phyloP scores from a whole-genome alignment of 169 alveolate genomes.

The Plasmodium relictum region DNA sequence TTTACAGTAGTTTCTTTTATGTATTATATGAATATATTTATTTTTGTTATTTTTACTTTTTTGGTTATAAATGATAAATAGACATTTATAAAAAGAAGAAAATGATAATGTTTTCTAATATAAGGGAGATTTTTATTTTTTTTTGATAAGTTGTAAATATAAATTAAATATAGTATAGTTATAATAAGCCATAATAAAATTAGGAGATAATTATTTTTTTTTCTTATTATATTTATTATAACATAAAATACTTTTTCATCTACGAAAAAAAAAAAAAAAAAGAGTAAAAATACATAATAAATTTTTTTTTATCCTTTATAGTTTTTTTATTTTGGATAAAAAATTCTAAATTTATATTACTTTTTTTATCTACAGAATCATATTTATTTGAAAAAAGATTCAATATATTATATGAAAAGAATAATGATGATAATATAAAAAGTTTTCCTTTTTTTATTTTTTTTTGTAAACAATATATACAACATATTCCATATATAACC shows the following conservation, averaged over 20 bases:
- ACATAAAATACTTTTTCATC: background rate
- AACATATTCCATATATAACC: conserved; percentile 18
- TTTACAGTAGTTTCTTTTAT: background rate
- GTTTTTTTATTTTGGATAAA: background rate
- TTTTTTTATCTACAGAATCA: background rate
- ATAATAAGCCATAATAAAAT: conserved; percentile 15
- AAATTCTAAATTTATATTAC: background rate
- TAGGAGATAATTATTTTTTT: conserved; percentile 5
- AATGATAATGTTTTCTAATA: conserved; percentile 54
- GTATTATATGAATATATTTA: background rate
- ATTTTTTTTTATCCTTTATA: background rate
- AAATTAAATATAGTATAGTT: conserved; percentile 22
- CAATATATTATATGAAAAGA: conserved; percentile 19
- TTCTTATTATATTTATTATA: background rate
- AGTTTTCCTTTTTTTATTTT: background rate
- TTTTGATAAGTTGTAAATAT: conserved; percentile 13
- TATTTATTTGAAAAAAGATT: conserved; percentile 21
- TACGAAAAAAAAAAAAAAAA: conserved; percentile 8
- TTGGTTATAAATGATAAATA: conserved; percentile 6
- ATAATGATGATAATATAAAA: conserved; percentile 1
- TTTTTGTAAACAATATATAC: conserved; percentile 16
- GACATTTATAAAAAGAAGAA: conserved; percentile 31
- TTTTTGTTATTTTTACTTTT: conserved; percentile 12
- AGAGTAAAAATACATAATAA: background rate
- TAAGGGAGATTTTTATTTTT: conserved; percentile 3